A percentile compares a stretch with the other conserved stretches of the same genome.
Evolutionary conservation across 2,329 filamentous ascomycete genomes (phyloP).

Genomic region (Colletotrichum neosansevieriae): DNA sequence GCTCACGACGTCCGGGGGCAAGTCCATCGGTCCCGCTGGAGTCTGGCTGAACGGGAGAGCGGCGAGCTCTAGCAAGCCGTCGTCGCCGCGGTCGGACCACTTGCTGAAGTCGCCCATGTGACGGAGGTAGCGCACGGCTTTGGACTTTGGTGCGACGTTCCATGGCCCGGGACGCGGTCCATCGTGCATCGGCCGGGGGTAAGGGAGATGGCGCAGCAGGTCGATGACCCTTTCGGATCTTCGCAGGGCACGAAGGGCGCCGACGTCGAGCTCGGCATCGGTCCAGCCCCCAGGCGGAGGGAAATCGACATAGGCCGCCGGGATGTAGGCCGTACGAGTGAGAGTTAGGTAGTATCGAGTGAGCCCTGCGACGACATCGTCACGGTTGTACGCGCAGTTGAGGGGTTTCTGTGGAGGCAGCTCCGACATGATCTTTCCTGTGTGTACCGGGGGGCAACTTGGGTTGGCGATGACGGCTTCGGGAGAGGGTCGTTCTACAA

Average conservation of each 20-base stretch:
- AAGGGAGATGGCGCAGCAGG: conserved; percentile 37
- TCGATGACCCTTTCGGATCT: conserved; percentile 36
- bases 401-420: conserved; percentile 9
- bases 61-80: conserved; percentile 27
- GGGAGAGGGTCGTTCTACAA: not conserved
- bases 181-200: conserved; percentile 35
- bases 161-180: conserved; percentile 36
- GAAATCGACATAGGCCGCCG: conserved; percentile 27
- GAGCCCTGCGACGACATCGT: conserved; percentile 33
- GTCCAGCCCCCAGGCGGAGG: conserved; percentile 33
- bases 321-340: conserved; percentile 26
- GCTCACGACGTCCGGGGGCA: conserved; percentile 23
- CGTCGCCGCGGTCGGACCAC: conserved; percentile 38
- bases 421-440: conserved; percentile 7
- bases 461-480: not conserved
- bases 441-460: not conserved
- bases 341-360: conserved; percentile 28
- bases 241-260: conserved; percentile 31
- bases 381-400: conserved; percentile 33
- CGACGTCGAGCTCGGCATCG: conserved; percentile 34
- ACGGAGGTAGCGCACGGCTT: conserved; percentile 37
- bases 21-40: conserved; percentile 29
- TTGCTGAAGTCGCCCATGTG: conserved; percentile 25
- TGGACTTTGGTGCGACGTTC: conserved; percentile 31
- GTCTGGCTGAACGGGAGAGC: conserved; percentile 22